A percentile compares a stretch with the other conserved stretches of the same genome.
Evolutionary conservation across 148 eudicot species (phyloP).

Genomic region (Hydrangea macrophylla): DNA sequence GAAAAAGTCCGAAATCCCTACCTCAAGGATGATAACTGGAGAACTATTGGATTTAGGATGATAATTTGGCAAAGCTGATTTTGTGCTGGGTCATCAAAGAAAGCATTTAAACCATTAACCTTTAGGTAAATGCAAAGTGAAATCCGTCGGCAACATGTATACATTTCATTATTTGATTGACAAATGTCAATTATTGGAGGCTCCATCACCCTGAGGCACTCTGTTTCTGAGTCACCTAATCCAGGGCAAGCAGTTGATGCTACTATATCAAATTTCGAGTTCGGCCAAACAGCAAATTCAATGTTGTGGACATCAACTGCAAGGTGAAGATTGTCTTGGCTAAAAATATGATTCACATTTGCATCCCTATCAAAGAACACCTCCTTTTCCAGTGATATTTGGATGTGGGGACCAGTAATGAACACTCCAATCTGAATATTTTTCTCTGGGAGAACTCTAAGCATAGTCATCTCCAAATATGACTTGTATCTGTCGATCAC

Average conservation of each 20-base stretch:
- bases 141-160: slow-evolving; percentile 42
- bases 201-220: slow-evolving; percentile 30
- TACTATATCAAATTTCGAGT: slow-evolving; percentile 29
- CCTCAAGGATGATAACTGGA: slow-evolving; percentile 51
- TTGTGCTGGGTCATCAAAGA: slow-evolving; percentile 42
- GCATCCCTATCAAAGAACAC: slow-evolving; percentile 18
- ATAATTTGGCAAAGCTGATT: slow-evolving; percentile 33
- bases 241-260: slow-evolving; percentile 29
- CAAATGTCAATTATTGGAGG: slow-evolving; percentile 21
- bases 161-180: slow-evolving; percentile 31
- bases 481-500: slow-evolving; percentile 29
- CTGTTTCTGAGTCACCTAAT: slow-evolving; percentile 27
- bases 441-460: slow-evolving; percentile 53
- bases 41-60: slow-evolving; percentile 42
- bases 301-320: slow-evolving; percentile 41
- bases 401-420: slow-evolving; percentile 61
- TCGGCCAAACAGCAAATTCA: slow-evolving; percentile 63
- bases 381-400: slow-evolving; percentile 44
- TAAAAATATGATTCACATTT: slow-evolving; percentile 19
- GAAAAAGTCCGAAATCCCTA: slow-evolving; percentile 25
- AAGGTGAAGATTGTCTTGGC: slow-evolving; percentile 32
- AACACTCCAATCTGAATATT: slow-evolving; percentile 55
- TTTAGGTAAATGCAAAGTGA: slow-evolving; percentile 35
- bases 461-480: slow-evolving; percentile 34
- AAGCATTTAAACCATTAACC: slow-evolving; percentile 58